Conservation (phyloP, 306 rosid genomes). For the Quercus engelmannii region DNA sequence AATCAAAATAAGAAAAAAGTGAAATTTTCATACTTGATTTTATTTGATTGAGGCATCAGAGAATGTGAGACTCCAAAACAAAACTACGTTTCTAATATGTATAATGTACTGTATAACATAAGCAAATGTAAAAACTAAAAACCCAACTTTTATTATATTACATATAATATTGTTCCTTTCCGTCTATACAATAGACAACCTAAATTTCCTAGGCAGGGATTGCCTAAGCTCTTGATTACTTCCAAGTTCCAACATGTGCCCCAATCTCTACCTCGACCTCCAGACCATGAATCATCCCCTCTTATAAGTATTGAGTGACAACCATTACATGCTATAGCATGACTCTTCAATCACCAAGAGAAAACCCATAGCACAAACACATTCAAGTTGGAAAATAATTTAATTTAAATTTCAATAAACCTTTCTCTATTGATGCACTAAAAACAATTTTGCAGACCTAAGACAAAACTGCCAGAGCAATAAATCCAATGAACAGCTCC, state of each 20-base stretch:
- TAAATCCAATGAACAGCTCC: not conserved
- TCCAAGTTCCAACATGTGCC: not conserved
- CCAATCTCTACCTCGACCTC: not conserved
- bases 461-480: not conserved
- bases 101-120: too few relatives aligned
- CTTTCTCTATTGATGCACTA: not conserved
- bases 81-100: too few relatives aligned
- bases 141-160: not conserved
- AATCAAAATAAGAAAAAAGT: too few relatives aligned
- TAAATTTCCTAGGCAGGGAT: not conserved
- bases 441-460: not conserved
- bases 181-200: not conserved
- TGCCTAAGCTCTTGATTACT: not conserved
- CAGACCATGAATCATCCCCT: not conserved
- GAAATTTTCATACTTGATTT: too few relatives aligned
- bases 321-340: not conserved
- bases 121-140: too few relatives aligned
- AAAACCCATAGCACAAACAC: not conserved
- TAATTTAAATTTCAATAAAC: slow-evolving; percentile 4
- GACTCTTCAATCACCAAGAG: not conserved
- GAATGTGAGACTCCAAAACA: too few relatives aligned
- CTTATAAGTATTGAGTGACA: not conserved
- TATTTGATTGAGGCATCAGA: too few relatives aligned
- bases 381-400: not conserved
- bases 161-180: not conserved